Percentiles rank a stretch among this genome's conserved stretches.
These are phyloP conservation scores for Hypomontagnella monticulosa DNA, from an alignment of 495 filamentous ascomycete species.

Conservation along the genomic window DNA sequence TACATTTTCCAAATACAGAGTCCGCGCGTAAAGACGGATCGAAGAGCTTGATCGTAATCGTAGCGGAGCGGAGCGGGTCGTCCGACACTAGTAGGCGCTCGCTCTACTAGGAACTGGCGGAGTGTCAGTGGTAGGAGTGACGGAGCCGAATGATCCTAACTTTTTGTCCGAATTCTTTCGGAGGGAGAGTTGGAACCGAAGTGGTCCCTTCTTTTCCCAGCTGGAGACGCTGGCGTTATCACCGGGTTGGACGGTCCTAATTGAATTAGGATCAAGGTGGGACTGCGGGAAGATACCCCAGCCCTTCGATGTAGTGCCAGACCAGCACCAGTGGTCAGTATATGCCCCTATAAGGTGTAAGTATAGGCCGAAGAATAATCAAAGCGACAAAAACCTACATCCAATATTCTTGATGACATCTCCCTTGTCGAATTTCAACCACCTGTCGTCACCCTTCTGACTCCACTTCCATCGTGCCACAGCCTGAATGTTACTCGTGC, in stretches of 20 bases:
- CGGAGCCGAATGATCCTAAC: slow-evolving; percentile 20
- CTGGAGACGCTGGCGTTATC: slow-evolving; percentile 46
- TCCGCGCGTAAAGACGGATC: not conserved
- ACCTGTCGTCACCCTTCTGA: slow-evolving; percentile 53
- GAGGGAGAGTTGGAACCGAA: slow-evolving; percentile 44
- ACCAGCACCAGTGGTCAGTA: slow-evolving; percentile 61
- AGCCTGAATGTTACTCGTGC: slow-evolving; percentile 48
- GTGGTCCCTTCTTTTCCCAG: slow-evolving; percentile 44
- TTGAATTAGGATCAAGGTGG: slow-evolving; percentile 49
- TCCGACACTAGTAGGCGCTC: slow-evolving; percentile 31
- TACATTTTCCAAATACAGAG: too few relatives aligned
- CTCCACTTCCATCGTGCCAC: slow-evolving; percentile 58
- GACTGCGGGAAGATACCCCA: slow-evolving; percentile 59
- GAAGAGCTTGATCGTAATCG: not conserved
- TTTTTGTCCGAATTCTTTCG: slow-evolving; percentile 44
- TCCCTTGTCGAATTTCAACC: slow-evolving; percentile 60
- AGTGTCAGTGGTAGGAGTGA: slow-evolving; percentile 24
- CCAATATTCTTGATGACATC: slow-evolving; percentile 57
- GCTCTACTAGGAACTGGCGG: slow-evolving; percentile 34
- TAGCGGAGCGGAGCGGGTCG: not conserved
- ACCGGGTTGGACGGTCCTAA: slow-evolving; percentile 38
- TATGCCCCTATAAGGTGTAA: slow-evolving; percentile 39
- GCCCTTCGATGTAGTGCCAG: slow-evolving; percentile 55
- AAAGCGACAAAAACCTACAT: slow-evolving; percentile 50
- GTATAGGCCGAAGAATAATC: not conserved